Conservation (phyloP, 768 basidiomycete genomes). For the Pleurotus ostreatus region DNA sequence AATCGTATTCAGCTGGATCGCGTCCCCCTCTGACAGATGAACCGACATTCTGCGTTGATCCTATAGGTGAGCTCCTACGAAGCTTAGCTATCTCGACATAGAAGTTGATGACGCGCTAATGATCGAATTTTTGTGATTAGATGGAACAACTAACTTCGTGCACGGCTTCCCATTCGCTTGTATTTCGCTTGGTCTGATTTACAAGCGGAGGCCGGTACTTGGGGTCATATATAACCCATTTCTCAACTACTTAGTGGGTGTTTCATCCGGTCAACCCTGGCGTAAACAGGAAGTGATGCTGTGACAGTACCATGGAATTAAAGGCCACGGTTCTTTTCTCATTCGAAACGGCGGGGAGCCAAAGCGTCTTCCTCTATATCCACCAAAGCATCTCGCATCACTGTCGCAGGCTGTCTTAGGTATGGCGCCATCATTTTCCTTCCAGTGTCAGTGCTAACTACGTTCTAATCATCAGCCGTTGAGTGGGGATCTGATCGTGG, state of each 20-base stretch:
- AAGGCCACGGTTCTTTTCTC: constrained; percentile 78
- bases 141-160: constrained; percentile 87
- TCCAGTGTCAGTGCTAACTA: background rate
- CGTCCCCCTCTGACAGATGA: constrained; percentile 72
- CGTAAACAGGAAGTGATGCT: background rate
- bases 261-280: background rate
- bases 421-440: constrained; percentile 17
- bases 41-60: constrained; percentile 95
- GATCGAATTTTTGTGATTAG: constrained; percentile 30
- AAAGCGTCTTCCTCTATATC: constrained; percentile 60
- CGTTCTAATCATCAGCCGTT: constrained; percentile 39
- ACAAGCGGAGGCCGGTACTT: constrained; percentile 74
- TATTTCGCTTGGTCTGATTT: constrained; percentile 88
- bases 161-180: constrained; percentile 86
- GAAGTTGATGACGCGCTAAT: background rate
- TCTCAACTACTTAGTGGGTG: constrained; percentile 70
- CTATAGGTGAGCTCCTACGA: constrained; percentile 61
- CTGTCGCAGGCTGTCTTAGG: constrained; percentile 73
- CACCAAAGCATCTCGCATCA: constrained; percentile 59
- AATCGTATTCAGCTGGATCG: constrained; percentile 79
- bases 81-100: too few relatives aligned
- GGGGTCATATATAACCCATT: constrained; percentile 95
- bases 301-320: constrained; percentile 68
- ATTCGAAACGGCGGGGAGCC: constrained; percentile 43
- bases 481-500: constrained; percentile 89